phyloP scores from a whole-genome alignment of 2,329 filamentous ascomycete genomes.

The Orbilia ellipsospora region DNA sequence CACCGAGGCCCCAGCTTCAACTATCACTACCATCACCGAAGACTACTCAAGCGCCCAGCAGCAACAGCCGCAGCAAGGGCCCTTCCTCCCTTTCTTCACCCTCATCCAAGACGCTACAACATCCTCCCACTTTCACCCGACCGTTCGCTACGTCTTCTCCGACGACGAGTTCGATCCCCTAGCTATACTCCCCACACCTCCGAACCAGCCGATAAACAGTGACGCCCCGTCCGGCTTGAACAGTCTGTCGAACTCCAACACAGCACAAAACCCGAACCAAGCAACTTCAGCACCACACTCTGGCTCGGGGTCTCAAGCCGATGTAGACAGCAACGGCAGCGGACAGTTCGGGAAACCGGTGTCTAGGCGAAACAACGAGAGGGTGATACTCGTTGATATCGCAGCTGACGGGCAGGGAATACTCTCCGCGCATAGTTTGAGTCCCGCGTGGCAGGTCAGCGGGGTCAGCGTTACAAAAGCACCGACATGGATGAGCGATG shows the following conservation, averaged over 20 bases:
- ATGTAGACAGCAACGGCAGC: conserved; percentile 57
- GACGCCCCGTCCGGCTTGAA: conserved; percentile 18
- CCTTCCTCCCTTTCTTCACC: conserved; percentile 84
- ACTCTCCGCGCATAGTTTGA: conserved; percentile 76
- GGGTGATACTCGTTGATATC: conserved; percentile 71
- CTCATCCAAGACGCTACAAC: conserved; percentile 81
- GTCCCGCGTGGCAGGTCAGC: conserved; percentile 77
- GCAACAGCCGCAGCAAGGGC: conserved; percentile 12
- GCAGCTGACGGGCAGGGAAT: conserved; percentile 68
- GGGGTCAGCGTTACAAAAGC: conserved; percentile 68
- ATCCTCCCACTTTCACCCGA: conserved; percentile 81
- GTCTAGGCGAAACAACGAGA: conserved; percentile 62
- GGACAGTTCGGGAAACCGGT: conserved; percentile 57
- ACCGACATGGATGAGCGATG: conserved; percentile 72
- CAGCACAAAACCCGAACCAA: conserved; percentile 7
- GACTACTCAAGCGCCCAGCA: conserved; percentile 6
- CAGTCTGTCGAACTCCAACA: conserved; percentile 35
- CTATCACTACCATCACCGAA: conserved; percentile 14
- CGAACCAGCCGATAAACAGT: conserved; percentile 15
- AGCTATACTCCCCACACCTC: conserved; percentile 36
- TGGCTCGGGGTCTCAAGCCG: conserved; percentile 47
- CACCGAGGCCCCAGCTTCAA: conserved; percentile 1
- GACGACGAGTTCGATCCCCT: conserved; percentile 76
- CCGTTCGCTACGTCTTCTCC: conserved; percentile 89
- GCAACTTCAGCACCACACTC: conserved; percentile 30